Conservation (phyloP, 192 early-diverging fungal genomes). For the Umbelopsis sp. region DNA sequence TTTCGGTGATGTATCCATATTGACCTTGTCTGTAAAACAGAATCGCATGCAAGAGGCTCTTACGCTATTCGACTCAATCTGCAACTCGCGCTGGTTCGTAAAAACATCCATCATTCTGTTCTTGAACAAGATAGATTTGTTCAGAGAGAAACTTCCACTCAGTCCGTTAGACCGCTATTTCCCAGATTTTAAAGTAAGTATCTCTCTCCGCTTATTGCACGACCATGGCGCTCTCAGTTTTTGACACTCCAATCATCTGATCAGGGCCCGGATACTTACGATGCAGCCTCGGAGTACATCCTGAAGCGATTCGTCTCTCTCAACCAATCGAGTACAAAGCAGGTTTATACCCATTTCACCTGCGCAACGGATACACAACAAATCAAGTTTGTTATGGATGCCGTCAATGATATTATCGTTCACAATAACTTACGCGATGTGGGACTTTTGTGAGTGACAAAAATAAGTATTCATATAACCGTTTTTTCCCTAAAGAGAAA, state of each 20-base stretch:
- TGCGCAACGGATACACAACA: constrained; percentile 84
- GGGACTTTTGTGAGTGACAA: constrained; percentile 64
- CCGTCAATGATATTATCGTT: constrained; percentile 87
- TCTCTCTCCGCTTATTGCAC: no score
- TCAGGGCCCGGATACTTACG: constrained; percentile 56
- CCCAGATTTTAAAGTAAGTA: constrained; percentile 65
- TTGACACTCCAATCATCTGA: not conserved
- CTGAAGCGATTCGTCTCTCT: constrained; percentile 77
- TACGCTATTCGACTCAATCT: constrained; percentile 95
- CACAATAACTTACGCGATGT: constrained; percentile 78
- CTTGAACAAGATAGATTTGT: constrained; percentile 97
- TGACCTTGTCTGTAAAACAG: constrained; percentile 22
- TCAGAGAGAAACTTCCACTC: constrained; percentile 84
- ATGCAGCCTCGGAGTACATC: constrained; percentile 77
- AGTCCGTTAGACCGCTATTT: constrained; percentile 89
- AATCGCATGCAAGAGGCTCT: constrained; percentile 96
- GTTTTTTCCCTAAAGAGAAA: not conserved
- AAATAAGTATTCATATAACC: not conserved
- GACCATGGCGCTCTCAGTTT: not conserved
- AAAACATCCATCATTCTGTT: constrained; percentile 96
- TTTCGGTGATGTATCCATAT: no score
- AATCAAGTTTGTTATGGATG: constrained; percentile 88
- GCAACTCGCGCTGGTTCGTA: constrained; percentile 95
- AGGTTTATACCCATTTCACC: constrained; percentile 85
- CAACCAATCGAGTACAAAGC: constrained; percentile 76